Evolutionary conservation across 352 stramenopile genomes (phyloP), one percentile per base, ranked within the genome.

Genomic region (Pythium brachiatum): DNA sequence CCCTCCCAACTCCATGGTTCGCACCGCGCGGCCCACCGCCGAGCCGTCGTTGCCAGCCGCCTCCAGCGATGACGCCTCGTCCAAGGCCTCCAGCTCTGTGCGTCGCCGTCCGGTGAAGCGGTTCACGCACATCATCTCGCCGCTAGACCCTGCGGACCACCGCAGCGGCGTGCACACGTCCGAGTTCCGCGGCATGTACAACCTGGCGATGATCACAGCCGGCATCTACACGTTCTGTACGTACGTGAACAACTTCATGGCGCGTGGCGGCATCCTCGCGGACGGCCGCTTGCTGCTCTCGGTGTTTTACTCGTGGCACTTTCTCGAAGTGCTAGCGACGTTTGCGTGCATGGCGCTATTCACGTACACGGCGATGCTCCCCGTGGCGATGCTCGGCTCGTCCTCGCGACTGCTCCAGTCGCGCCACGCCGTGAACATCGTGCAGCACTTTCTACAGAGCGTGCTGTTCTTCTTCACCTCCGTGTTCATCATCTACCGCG

Each of bases 131-230:
- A 78, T 76, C 16, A 78, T 90, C 51, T 92, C 83, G 25, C 81
- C 78, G 13, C 26, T 92, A 41, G 81, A 92, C 51, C 81, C 79
- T 5, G 81, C 83, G 7, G 83, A 92, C 64, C 53, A 66, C 38
- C 83, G 79, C 53, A 86, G 78, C 1, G 76, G 73, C n/a, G 78
- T 92, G 31, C 78, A 90, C 74, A 79, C 72, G 66, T 89, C 79
- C 69, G 79, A 90, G 62, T 92, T 92, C 53, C 79, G 81, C 18
- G 81, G 80, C 5, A 75, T 89, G 59, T 92, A 90, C 79, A 89
- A 92, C 67, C 54, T 92, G 25, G 79, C 81, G 26, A 81, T 89
- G 64, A 76, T 92, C 59, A 60, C 74, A 12, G 77, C 75, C 23
- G 75, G 59, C 48, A 66, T 92, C 31, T 92, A 90, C 78, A 75